These are phyloP conservation scores for Agaricus sinodeliciosus DNA, from an alignment of 768 basidiomycete species.

Conservation along the genomic window DNA sequence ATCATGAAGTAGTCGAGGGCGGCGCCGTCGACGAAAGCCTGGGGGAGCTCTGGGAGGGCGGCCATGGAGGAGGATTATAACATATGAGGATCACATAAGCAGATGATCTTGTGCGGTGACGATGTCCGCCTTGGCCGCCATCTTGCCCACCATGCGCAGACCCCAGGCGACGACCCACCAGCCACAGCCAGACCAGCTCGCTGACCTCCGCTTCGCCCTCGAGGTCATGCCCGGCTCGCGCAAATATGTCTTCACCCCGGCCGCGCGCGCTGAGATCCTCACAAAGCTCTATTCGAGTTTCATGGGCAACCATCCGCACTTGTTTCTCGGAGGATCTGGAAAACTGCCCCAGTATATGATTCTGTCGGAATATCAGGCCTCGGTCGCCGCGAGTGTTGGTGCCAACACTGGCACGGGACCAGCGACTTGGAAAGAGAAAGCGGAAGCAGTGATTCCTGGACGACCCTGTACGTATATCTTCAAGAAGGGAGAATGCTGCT, in stretches of 20 bases:
- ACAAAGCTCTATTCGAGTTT: constrained; percentile 76
- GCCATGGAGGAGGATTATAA: constrained; percentile 14
- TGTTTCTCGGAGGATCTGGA: constrained; percentile 61
- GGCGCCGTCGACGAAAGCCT: constrained; percentile 54
- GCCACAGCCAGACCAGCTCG: constrained; percentile 25
- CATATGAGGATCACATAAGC: too few relatives aligned
- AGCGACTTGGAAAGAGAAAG: constrained; percentile 54
- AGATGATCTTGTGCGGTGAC: background rate
- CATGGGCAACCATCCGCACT: constrained; percentile 68
- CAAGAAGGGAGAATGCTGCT: constrained; percentile 87
- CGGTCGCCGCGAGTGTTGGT: constrained; percentile 22
- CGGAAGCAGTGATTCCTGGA: constrained; percentile 57
- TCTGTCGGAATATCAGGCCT: constrained; percentile 65
- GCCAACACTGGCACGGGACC: background rate
- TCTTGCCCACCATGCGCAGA: constrained; percentile 10
- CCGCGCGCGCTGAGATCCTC: constrained; percentile 76
- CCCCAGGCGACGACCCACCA: constrained; percentile 3
- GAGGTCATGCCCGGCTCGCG: constrained; percentile 78
- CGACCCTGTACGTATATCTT: constrained; percentile 81
- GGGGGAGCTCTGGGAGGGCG: constrained; percentile 55
- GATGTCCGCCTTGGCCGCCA: constrained; percentile 9
- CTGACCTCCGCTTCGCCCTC: constrained; percentile 67
- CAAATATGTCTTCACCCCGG: constrained; percentile 70
- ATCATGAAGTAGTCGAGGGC: constrained; percentile 86
- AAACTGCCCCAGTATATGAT: constrained; percentile 58